Percentiles rank a stretch among this genome's conserved stretches.
phyloP scores from a whole-genome alignment of 305 asterid genomes.

The Fraxinus latifolia region DNA sequence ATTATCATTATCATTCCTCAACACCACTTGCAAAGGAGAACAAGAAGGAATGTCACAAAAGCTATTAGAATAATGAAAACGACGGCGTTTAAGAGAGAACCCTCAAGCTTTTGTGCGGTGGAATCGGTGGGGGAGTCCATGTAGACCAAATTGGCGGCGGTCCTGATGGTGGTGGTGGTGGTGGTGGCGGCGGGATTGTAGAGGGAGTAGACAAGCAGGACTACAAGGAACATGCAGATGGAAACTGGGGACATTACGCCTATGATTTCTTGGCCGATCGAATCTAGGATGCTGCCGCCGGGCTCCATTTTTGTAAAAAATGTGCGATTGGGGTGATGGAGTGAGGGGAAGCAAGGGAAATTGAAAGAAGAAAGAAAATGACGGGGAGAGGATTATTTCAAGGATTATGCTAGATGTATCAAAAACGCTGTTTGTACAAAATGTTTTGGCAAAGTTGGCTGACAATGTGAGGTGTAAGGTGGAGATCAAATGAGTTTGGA shows the following conservation, averaged over 20 bases:
- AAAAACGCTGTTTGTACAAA: too few species aligned
- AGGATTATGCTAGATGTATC: too few species aligned
- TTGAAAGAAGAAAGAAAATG: neutral
- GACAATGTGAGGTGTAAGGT: too few species aligned
- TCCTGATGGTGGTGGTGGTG: conserved; percentile 45
- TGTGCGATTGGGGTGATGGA: conserved; percentile 1
- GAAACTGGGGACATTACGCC: conserved; percentile 96
- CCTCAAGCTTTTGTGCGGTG: conserved; percentile 70
- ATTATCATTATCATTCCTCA: conserved; percentile 26
- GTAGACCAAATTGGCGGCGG: conserved; percentile 84
- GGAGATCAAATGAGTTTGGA: too few species aligned
- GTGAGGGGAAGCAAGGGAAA: neutral
- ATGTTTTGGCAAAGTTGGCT: too few species aligned
- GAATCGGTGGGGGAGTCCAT: conserved; percentile 72
- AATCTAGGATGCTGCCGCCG: conserved; percentile 65
- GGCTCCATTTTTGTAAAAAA: conserved; percentile 30
- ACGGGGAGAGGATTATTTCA: neutral
- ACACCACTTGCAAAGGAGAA: conserved; percentile 61
- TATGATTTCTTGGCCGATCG: conserved; percentile 72
- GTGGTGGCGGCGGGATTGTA: conserved; percentile 48
- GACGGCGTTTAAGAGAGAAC: conserved; percentile 67
- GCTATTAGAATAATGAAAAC: conserved; percentile 72
- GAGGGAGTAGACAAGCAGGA: conserved; percentile 74
- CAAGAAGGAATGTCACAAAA: conserved; percentile 67
- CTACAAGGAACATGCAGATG: conserved; percentile 87